Base-by-base conservation (phyloP, 208 protist species). In the Herpetomonas muscarum region DNA sequence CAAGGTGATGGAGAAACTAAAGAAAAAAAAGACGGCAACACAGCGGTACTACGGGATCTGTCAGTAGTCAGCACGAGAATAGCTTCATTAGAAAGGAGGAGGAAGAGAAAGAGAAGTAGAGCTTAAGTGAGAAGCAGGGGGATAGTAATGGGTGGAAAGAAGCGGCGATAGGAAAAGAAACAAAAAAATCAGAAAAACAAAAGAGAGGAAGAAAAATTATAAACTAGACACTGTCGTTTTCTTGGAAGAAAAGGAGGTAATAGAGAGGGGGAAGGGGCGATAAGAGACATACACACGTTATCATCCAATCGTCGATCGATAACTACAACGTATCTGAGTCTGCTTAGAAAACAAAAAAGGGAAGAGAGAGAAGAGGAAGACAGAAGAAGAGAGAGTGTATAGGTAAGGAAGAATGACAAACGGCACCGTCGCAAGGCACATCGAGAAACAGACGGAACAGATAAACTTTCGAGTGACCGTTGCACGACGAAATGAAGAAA, bases 11-110 rank as follows among this genome's bases (percentile, higher is more conserved):
- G 22, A 17, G 28, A n/a, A 55, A 50, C n/a, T 21, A 44, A 15
- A 24, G 51, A 55, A 63, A 55, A 63, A 48, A 55, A 63, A 47
- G 17, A n/a, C n/a, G n/a, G n/a, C n/a, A n/a, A n/a, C n/a, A n/a
- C n/a, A n/a, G n/a, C n/a, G n/a, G n/a, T n/a, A n/a, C n/a, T n/a
- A n/a, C n/a, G n/a, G n/a, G n/a, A n/a, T n/a, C n/a, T n/a, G n/a
- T n/a, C n/a, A n/a, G n/a, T n/a, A n/a, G n/a, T n/a, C n/a, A n/a
- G n/a, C n/a, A n/a, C n/a, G n/a, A n/a, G n/a, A n/a, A n/a, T n/a
- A n/a, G n/a, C 6, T 36, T 17, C 24, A 31, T 10, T 29, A 22
- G 5, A 29, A 22, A 31, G 24, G 47, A 32, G 31, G 32, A 37
- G 6, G 30, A 54, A 54, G 17, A 54, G 45, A 42, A 56, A 45